Percentiles rank a stretch among this genome's conserved stretches.
phyloP scores from a whole-genome alignment of 176 grass and related monocot genomes.

The Urochloa ruziziensis region DNA sequence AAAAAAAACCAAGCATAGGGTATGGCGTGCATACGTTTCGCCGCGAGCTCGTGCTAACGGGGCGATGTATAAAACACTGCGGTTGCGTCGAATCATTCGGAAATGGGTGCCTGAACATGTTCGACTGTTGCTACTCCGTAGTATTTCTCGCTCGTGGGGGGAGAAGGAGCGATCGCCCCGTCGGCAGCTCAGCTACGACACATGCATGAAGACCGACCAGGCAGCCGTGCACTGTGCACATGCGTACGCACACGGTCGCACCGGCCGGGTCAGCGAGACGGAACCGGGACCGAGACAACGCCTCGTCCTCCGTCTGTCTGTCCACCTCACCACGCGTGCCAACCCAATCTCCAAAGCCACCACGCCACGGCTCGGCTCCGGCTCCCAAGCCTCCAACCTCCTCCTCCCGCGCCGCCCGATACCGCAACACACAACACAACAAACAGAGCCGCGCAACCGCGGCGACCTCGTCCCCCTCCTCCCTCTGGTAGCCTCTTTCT shows the following conservation, averaged over 20 bases:
- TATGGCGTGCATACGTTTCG: too few relatives aligned
- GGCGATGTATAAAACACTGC: too few relatives aligned
- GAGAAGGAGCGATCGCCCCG: neutral
- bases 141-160: too few relatives aligned
- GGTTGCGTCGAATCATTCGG: neutral
- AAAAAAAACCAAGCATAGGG: too few relatives aligned
- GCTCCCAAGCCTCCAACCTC: neutral
- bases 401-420: neutral
- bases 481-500: neutral
- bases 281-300: conserved; percentile 36
- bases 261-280: conserved; percentile 27
- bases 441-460: neutral
- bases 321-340: conserved; percentile 3
- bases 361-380: neutral
- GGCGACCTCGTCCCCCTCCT: conserved; percentile 12
- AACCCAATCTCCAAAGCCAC: conserved; percentile 1
- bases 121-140: too few relatives aligned
- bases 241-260: neutral
- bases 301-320: neutral
- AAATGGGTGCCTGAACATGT: too few relatives aligned
- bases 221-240: neutral
- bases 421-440: neutral
- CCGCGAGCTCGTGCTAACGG: too few relatives aligned
- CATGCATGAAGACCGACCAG: neutral
- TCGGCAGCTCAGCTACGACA: neutral